phyloP scores from a whole-genome alignment of 1,139 yeast species.

The Entelexis sorbosivorans region DNA sequence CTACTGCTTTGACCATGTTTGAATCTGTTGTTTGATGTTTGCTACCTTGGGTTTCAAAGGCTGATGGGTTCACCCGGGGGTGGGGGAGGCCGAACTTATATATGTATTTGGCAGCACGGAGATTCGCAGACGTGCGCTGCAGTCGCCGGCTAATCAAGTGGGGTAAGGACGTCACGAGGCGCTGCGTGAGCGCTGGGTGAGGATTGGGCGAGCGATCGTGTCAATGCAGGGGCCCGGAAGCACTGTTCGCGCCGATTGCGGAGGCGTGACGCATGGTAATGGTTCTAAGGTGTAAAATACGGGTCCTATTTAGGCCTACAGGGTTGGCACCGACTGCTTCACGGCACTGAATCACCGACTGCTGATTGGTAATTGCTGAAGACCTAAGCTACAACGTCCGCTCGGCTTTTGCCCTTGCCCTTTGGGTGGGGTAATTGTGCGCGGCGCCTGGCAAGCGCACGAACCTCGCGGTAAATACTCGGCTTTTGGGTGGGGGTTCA shows the following conservation, averaged over 20 bases:
- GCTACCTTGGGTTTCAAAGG: neutral
- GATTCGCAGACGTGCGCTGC: slow-evolving; percentile 6
- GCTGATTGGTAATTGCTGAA: neutral
- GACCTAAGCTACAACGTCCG: neutral
- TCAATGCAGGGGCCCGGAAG: neutral
- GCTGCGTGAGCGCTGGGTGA: neutral
- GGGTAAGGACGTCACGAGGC: slow-evolving; percentile 10
- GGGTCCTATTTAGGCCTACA: too few species aligned
- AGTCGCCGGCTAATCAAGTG: slow-evolving; percentile 5
- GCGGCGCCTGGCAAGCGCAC: neutral
- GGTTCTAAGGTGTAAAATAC: too few species aligned
- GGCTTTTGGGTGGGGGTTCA: neutral
- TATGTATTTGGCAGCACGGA: slow-evolving; percentile 6
- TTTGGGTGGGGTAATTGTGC: neutral
- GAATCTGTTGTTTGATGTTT: neutral
- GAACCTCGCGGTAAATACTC: neutral
- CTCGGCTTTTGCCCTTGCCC: neutral
- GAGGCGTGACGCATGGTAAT: too few species aligned
- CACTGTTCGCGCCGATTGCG: too few species aligned
- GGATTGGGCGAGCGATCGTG: neutral
- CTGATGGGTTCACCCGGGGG: neutral
- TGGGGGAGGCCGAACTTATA: slow-evolving; percentile 1
- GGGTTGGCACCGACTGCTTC: too few species aligned
- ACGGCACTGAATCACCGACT: neutral
- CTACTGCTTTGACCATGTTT: slow-evolving; percentile 33